phyloP scores from a whole-genome alignment of 2,329 filamentous ascomycete species.

The Phialemoniopsis sp. region DNA sequence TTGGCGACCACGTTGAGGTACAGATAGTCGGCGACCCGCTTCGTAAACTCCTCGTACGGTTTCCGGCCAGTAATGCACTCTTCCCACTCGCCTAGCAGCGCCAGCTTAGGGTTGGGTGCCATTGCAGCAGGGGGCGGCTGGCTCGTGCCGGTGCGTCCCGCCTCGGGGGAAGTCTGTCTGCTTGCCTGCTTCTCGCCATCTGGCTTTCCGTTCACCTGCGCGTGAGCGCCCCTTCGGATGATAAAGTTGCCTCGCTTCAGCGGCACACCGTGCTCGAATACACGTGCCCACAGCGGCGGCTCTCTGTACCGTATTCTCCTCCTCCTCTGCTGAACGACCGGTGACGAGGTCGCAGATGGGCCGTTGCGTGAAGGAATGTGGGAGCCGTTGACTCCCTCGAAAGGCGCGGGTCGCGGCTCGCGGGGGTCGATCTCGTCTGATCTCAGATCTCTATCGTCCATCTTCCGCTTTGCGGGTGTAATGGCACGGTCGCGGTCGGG shows the following conservation, averaged over 20 bases:
- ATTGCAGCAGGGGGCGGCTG: neutral
- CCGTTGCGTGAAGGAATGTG: constrained; percentile 10
- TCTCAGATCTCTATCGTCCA: constrained; percentile 41
- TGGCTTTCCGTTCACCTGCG: constrained; percentile 32
- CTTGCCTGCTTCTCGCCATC: constrained; percentile 29
- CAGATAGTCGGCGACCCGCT: constrained; percentile 75
- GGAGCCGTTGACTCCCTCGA: constrained; percentile 39
- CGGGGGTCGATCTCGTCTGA: constrained; percentile 47
- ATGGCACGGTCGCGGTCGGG: constrained; percentile 25
- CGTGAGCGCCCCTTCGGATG: constrained; percentile 32
- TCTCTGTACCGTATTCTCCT: constrained; percentile 29
- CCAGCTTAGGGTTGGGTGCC: constrained; percentile 8
- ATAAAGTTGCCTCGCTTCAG: constrained; percentile 40
- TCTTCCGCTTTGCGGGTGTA: constrained; percentile 42
- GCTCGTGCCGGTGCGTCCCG: constrained; percentile 24
- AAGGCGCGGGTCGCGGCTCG: constrained; percentile 43
- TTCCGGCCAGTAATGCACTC: constrained; percentile 64
- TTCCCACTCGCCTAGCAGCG: constrained; percentile 55
- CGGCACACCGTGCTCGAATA: constrained; percentile 25
- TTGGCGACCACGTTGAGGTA: constrained; percentile 67
- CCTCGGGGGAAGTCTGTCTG: constrained; percentile 43
- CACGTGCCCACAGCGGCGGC: constrained; percentile 46
- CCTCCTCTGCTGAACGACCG: constrained; percentile 31
- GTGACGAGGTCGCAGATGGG: constrained; percentile 19
- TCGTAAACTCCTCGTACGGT: constrained; percentile 72